Evolutionary conservation across 345 rosid genomes (phyloP), one percentile per base, ranked within the genome.

Genomic region (Nephelium lappaceum): DNA sequence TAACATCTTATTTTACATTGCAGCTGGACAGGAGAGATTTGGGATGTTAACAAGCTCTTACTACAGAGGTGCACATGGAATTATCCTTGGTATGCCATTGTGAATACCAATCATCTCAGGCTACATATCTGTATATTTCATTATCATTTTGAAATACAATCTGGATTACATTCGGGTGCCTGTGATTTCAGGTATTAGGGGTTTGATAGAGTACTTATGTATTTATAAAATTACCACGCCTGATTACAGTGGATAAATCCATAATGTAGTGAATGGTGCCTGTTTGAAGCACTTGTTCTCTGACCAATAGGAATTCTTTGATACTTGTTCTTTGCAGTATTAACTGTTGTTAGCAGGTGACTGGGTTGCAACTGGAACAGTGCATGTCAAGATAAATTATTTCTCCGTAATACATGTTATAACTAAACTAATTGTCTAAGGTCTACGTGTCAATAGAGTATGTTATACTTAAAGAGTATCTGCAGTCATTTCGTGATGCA

Each of bases 11-110:
- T 79, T 64, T 71, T 80, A 67, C 58, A 69, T 83, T 89, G 85
- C 85, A 96, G 99, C 98, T 83, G 99, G 99, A 67, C 99, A 94
- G 83, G 99, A 96, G 81, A 90, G 97, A 73, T 96, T 96, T 78
- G 96, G 99, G 71, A 85, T 89, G 71, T 62, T 96, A 81, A 89
- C 87, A 3, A 92, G 91, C 83, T 96, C 99, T 66, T 96, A 96
- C 82, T 96, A 91, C 65, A 90, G 99, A 81, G 99, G 98, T 25
- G 90, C 98, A 23, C 98, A 96, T 42, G 99, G 99, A 49, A 91
- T 96, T 77, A 86, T 96, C 55, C 98, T 96, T 8, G 97, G 99
- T 96, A 89, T 78, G 87, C n/a, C 71, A 45, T 36, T 68, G 9
- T 12, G n/a, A 24, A 36, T 39, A 18, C 5, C 70, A 19, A 45